A percentile compares a stretch with the other conserved stretches of the same genome.
Conservation (phyloP, 306 rosid species). For the Cicer bijugum region DNA sequence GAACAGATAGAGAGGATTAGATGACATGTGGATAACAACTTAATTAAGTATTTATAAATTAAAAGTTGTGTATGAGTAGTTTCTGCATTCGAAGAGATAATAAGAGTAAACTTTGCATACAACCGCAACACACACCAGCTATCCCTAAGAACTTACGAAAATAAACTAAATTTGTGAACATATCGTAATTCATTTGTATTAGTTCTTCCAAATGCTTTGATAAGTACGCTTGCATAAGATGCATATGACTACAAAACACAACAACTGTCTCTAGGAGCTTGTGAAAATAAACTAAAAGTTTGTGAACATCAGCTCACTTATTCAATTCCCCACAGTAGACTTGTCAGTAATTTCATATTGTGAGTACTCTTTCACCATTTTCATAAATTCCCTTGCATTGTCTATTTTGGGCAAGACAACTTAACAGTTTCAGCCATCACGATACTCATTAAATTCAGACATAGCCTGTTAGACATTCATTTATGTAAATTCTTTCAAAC, state of each 20-base stretch:
- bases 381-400: background rate
- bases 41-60: background rate
- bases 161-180: background rate
- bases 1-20: slow-evolving; percentile 33
- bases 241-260: background rate
- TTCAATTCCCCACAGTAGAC: background rate
- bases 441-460: background rate
- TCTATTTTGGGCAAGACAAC: background rate
- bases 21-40: background rate
- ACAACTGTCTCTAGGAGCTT: background rate
- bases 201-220: background rate
- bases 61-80: background rate
- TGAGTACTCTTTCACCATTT: background rate
- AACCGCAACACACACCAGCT: background rate
- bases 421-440: background rate
- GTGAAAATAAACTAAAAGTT: background rate
- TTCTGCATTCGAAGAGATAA: background rate
- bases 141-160: background rate
- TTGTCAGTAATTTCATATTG: background rate
- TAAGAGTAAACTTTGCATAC: background rate
- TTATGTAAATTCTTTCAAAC: background rate
- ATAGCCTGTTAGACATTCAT: background rate
- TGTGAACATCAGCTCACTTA: background rate
- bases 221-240: background rate
- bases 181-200: background rate